Evolutionary conservation across 768 basidiomycete species (phyloP).

Genomic region (Phylloporus scabripes): DNA sequence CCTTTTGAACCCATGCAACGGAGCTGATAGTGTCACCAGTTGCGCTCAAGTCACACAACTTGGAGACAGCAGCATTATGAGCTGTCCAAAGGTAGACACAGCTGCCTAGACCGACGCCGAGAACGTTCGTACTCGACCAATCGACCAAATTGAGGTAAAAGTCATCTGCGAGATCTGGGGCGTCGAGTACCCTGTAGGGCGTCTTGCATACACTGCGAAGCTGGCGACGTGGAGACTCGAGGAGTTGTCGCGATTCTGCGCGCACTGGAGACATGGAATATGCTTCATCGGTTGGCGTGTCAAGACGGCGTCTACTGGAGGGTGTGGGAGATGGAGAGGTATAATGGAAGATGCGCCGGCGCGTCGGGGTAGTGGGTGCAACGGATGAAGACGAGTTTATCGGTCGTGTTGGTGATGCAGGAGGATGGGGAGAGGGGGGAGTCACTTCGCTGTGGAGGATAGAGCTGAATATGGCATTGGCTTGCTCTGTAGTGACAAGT

Average conservation of each 20-base stretch:
- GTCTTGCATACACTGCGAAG: slow-evolving; percentile 87
- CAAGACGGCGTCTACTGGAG: slow-evolving; percentile 46
- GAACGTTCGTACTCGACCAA: slow-evolving; percentile 93
- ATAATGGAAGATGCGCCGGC: slow-evolving; percentile 64
- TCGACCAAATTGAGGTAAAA: slow-evolving; percentile 98
- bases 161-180: slow-evolving; percentile 95
- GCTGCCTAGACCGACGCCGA: slow-evolving; percentile 86
- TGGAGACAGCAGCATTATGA: slow-evolving; percentile 85
- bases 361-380: slow-evolving; percentile 41
- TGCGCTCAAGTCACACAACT: slow-evolving; percentile 74
- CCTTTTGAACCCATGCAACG: slow-evolving; percentile 88
- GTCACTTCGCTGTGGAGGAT: slow-evolving; percentile 77
- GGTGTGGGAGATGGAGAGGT: slow-evolving; percentile 58
- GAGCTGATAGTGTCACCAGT: slow-evolving; percentile 75
- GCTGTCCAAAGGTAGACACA: slow-evolving; percentile 98
- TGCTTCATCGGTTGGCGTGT: slow-evolving; percentile 80
- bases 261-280: slow-evolving; percentile 91
- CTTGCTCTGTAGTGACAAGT: slow-evolving; percentile 54
- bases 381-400: slow-evolving; percentile 32
- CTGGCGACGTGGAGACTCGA: slow-evolving; percentile 78
- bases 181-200: slow-evolving; percentile 94
- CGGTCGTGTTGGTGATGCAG: slow-evolving; percentile 57
- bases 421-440: slow-evolving; percentile 56
- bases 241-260: slow-evolving; percentile 70
- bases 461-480: slow-evolving; percentile 74